Base-by-base conservation (phyloP, 768 basidiomycete genomes). In the Hypsizygus marmoreus region DNA sequence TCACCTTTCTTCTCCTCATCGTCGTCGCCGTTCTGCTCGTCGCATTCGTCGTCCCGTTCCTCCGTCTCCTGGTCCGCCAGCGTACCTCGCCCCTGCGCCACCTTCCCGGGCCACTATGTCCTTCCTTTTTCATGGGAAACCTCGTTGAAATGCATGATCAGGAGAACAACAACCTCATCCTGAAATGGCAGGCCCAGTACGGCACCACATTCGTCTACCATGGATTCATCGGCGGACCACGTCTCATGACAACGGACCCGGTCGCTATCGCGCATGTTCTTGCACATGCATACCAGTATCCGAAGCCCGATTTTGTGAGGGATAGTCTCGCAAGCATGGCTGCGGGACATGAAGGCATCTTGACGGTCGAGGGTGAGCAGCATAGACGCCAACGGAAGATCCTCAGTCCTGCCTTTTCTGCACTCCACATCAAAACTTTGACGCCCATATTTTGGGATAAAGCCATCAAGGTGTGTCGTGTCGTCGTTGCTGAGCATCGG, bases 201-300 rank as follows among this genome's bases (percentile, higher is more conserved):
- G 82, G 79, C 14, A 58, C 69, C 30, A 78, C 72, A 25, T 80
- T 77, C 46, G 70, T 72, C 29, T 82, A 80, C 63, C 70, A 69
- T 34, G 75, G 77, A 40, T 81, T 79, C 64, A 56, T 79, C 43
- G 70, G 74, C 26, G 77, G 75, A 2, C 68, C 70, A 36, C 67
- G 84, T 17, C 69, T 86, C 47, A 69, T 82, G 63, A 82, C 80
- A 6, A 76, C 75, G 37, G 84, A 86, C 63, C 76, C 78, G 3
- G 60, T 68, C 14, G 82, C 83, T 1, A 60, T 86, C 29, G 67
- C 73, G 3, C 75, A 84, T 45, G 79, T 88, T 34, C 73, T 88
- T 37, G 64, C 69, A 7, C 71, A 75, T 40, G 70, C 79, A 0
- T 79, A 83, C 49, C 68, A 77, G 45, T 82, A 79, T 55, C 81